A percentile compares a stretch with the other conserved stretches of the same genome.
phyloP scores from a whole-genome alignment of 148 eudicot genomes.

The Limonium bicolor region DNA sequence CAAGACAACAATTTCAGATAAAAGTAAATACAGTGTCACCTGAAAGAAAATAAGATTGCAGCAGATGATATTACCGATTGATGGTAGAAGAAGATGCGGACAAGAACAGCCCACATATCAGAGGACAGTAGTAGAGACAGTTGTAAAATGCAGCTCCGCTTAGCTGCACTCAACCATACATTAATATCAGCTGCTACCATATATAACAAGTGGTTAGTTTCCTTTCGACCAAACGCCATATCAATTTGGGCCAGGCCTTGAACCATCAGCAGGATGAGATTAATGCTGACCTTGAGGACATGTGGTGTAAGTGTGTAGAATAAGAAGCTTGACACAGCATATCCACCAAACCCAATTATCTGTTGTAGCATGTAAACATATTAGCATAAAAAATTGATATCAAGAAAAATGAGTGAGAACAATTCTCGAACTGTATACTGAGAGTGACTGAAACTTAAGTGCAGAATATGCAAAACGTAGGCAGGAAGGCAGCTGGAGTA shows the following conservation, averaged over 20 bases:
- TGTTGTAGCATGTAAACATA: too few relatives aligned
- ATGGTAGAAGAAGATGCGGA: conserved; percentile 68
- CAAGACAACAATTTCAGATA: too few relatives aligned
- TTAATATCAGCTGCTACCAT: background rate
- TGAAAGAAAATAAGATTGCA: background rate
- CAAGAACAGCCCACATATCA: conserved; percentile 90
- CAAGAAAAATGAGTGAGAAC: too few relatives aligned
- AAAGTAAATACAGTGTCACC: too few relatives aligned
- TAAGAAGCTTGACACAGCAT: conserved; percentile 33
- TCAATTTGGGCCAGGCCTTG: background rate
- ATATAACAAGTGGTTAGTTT: background rate
- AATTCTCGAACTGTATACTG: too few relatives aligned
- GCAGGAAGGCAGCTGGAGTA: too few relatives aligned
- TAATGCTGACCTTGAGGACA: conserved; percentile 47
- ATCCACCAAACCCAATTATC: conserved; percentile 54
- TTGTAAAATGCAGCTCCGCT: conserved; percentile 79
- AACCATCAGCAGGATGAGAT: background rate
- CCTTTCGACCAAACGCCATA: too few relatives aligned
- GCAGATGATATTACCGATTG: conserved; percentile 32
- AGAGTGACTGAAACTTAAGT: too few relatives aligned
- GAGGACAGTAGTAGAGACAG: conserved; percentile 76
- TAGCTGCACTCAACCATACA: conserved; percentile 21
- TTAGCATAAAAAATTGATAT: too few relatives aligned
- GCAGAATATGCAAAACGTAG: too few relatives aligned
- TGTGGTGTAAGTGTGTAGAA: conserved; percentile 51